Evolutionary conservation across 768 basidiomycete genomes (phyloP).

Genomic region (Cyclocybe cylindracea): DNA sequence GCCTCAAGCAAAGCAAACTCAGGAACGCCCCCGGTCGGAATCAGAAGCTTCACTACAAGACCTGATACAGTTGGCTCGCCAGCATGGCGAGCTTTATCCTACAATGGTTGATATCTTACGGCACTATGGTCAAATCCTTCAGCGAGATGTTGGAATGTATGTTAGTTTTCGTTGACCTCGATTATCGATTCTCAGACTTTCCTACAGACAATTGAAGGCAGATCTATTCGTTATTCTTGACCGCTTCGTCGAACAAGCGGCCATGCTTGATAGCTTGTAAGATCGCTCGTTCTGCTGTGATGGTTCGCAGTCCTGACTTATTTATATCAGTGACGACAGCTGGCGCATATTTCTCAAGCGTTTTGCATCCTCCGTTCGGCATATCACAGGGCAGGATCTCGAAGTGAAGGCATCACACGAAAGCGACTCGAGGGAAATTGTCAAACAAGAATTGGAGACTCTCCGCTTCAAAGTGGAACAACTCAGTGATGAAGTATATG

Average conservation of each 20-base stretch:
- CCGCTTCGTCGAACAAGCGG: constrained; percentile 65
- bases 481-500: constrained; percentile 63
- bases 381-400: constrained; percentile 65
- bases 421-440: constrained; percentile 35
- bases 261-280: constrained; percentile 64
- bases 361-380: constrained; percentile 61
- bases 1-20: constrained; percentile 22
- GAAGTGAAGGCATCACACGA: constrained; percentile 48
- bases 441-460: constrained; percentile 62
- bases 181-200: background rate
- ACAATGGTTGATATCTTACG: constrained; percentile 61
- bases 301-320: constrained; percentile 5
- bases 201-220: constrained; percentile 58
- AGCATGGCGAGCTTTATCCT: constrained; percentile 64
- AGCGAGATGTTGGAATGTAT: constrained; percentile 61
- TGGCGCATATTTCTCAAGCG: constrained; percentile 65
- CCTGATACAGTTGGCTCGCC: constrained; percentile 57
- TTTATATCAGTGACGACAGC: constrained; percentile 53
- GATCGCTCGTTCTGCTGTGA: constrained; percentile 18
- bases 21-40: constrained; percentile 43
- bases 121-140: constrained; percentile 55
- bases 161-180: constrained; percentile 23
- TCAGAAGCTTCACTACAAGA: constrained; percentile 60
- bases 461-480: constrained; percentile 62
- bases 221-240: constrained; percentile 61